Evolutionary conservation across 1,284 basidiomycete genomes (phyloP).

Genomic region (Heterobasidion annosum): DNA sequence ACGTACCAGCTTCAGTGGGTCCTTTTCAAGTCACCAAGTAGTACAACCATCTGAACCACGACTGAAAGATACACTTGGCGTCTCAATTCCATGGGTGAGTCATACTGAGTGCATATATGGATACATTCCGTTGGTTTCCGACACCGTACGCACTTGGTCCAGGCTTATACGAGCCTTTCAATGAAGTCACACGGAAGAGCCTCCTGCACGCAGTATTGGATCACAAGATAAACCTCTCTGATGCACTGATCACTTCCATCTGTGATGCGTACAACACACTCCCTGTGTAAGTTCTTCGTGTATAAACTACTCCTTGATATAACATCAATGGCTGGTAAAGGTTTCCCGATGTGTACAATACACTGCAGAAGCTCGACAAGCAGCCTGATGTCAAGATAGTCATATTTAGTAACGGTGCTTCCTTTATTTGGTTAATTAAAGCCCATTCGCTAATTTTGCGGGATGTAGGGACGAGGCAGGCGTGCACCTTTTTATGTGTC

Average conservation of each 20-base stretch:
- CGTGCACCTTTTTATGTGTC: not conserved
- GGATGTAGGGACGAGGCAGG: conserved; percentile 12
- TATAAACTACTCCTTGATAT: not conserved
- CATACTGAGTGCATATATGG: too few species aligned
- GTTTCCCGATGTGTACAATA: conserved; percentile 15
- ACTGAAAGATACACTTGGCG: conserved; percentile 22
- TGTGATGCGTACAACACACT: conserved; percentile 19
- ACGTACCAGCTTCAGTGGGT: conserved; percentile 24
- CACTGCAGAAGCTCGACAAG: conserved; percentile 13
- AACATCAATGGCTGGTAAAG: conserved; percentile 6
- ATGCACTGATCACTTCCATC: conserved; percentile 10
- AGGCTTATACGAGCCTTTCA: conserved; percentile 20
- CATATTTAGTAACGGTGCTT: conserved; percentile 23
- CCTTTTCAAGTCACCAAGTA: not conserved
- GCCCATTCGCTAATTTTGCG: not conserved
- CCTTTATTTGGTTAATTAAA: not conserved
- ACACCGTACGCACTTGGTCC: conserved; percentile 4
- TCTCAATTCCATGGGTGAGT: conserved; percentile 22
- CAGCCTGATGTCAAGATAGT: conserved; percentile 11
- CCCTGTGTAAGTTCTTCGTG: conserved; percentile 12
- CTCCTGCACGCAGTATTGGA: conserved; percentile 20
- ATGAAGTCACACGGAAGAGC: conserved; percentile 18
- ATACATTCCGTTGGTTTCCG: not conserved
- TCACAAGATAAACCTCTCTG: conserved; percentile 9
- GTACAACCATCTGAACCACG: not conserved